Evolutionary conservation across 345 rosid genomes (phyloP), one percentile per base, ranked within the genome.

Genomic region (Ailanthus altissimus): DNA sequence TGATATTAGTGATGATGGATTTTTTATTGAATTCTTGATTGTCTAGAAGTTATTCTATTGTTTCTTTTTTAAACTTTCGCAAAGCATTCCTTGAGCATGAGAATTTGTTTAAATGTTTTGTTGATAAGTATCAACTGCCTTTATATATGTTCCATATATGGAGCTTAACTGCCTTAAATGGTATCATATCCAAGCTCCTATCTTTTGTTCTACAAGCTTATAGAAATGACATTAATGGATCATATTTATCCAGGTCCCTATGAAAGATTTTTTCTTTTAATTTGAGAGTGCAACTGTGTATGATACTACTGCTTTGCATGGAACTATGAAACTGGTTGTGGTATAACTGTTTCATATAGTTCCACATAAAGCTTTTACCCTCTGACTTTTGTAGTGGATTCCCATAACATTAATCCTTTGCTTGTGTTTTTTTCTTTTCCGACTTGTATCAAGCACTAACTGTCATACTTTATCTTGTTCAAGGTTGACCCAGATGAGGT

Each of bases 401-500:
- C n/a, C 42, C 46, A 0, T 32, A 32, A 51, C 23, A 36, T 25
- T 0, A 23, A 53, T 18, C 7, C 60, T 7, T 28, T 5, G 18
- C 60, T 32, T 3, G 23, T 26, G 28, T 36, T 53, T 70, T 53
- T 54, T 54, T 0, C 11, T 32, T 36, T 26, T 5, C 45, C 9
- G 50, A 4, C 0, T 18, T 36, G 46, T 51, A 11, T 11, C 47
- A 54, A 54, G 40, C 14, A 71, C 45, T 51, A n/a, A 71, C 11
- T 21, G 5, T 23, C 2, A 28, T 71, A 40, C 13, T 6, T 20
- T 69, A 15, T 47, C 36, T 46, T 40, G 25, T 50, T 50, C 63
- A 70, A 89, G 92, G 92, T 89, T 78, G 90, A 89, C 12, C 90
- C 89, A 1, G 89, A 84, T 67, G 90, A 89, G 67, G 92, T 89